Conservation (phyloP, 192 early-diverging fungal species). For the Coemansia sp. region DNA sequence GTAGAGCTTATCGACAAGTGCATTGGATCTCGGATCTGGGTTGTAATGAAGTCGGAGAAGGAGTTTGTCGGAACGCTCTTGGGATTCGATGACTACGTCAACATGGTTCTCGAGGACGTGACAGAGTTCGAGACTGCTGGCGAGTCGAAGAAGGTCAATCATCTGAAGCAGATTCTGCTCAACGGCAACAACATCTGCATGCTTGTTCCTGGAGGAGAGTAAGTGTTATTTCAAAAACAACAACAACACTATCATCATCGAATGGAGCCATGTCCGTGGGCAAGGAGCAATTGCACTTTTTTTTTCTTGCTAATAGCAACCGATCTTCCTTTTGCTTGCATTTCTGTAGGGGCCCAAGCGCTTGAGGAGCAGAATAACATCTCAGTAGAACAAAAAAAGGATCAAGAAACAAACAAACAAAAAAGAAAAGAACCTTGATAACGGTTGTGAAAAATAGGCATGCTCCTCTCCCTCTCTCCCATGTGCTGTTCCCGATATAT, state of each 20-base stretch:
- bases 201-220: constrained; percentile 62
- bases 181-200: constrained; percentile 99
- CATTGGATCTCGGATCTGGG: constrained; percentile 96
- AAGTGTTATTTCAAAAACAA: constrained; percentile 11
- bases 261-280: not conserved
- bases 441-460: not conserved
- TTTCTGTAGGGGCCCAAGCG: constrained; percentile 1
- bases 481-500: no score
- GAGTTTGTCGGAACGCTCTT: constrained; percentile 95
- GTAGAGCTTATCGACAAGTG: constrained; percentile 98
- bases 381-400: no score
- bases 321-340: not conserved
- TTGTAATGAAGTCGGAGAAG: constrained; percentile 95
- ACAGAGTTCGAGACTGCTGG: constrained; percentile 83
- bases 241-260: not conserved
- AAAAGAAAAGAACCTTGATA: no score
- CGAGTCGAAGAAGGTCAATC: constrained; percentile 66
- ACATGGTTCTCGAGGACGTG: constrained; percentile 97
- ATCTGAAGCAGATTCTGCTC: constrained; percentile 87
- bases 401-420: no score
- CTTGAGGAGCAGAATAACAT: not conserved
- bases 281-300: no score
- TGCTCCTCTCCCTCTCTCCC: no score
- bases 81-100: constrained; percentile 99
- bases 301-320: not conserved